Evolutionary conservation across 345 rosid genomes (phyloP).

Genomic region (Nasturtium officinale): DNA sequence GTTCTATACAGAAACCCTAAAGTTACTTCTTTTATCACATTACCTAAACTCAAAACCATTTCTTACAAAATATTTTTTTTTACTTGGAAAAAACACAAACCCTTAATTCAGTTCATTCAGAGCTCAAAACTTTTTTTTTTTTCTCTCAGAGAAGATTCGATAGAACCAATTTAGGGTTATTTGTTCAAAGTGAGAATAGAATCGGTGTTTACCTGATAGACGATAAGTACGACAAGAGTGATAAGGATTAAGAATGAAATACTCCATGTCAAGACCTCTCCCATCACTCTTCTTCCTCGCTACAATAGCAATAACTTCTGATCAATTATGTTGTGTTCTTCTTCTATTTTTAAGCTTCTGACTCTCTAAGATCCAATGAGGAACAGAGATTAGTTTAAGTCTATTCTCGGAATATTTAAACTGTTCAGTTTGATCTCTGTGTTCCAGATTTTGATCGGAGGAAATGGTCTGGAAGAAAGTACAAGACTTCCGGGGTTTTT

Average conservation of each 20-base stretch:
- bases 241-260: constrained; percentile 71
- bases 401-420: constrained; percentile 15
- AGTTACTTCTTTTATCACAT: constrained; percentile 15
- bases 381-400: constrained; percentile 5
- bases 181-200: background rate
- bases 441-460: constrained; percentile 27
- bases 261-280: constrained; percentile 73
- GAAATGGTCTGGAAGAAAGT: constrained; percentile 7
- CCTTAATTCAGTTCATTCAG: background rate
- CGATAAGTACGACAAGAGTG: constrained; percentile 61
- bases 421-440: background rate
- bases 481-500: background rate
- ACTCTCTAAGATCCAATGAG: background rate
- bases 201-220: constrained; percentile 63
- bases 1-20: background rate
- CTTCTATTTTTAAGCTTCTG: constrained; percentile 2
- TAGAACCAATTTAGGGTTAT: background rate
- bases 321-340: constrained; percentile 1
- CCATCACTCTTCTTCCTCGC: constrained; percentile 52
- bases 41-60: background rate
- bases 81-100: background rate
- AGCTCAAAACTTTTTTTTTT: background rate
- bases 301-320: constrained; percentile 17
- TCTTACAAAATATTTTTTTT: background rate
- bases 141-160: background rate